Base-by-base conservation (phyloP, 2,329 filamentous ascomycete genomes). In the Exophiala phaeomuriformis region DNA sequence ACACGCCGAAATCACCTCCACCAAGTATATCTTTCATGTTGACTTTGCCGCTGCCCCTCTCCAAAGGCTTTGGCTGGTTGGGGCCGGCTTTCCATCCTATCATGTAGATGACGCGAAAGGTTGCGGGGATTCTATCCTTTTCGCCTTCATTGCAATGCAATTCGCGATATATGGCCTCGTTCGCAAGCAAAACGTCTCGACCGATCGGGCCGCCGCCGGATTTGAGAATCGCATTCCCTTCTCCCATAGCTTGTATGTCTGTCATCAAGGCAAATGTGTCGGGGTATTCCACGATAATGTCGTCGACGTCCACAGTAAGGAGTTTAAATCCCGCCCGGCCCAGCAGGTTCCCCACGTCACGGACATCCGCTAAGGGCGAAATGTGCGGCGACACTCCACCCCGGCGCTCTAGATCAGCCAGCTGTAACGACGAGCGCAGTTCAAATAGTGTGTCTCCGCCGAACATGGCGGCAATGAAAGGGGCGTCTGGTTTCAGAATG, bases 61-160 rank as follows among this genome's bases (percentile, higher is more conserved):
- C 72, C 53, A 97, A 72, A 3, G 93, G 90, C 70, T 91, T 77
- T 1, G 84, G 77, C 71, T 97, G 90, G 49, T 84, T 81, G 31
- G 80, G 78, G 1, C 87, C 85, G 61, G 90, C 87, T 67, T 91
- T 94, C 93, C 93, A 98, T 0, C 93, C 93, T 70, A 98, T 98
- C 90, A 97, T 96, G 70, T 93, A 95, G 57, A 98, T 96, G 63
- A 95, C 79, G 62, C 93, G 80, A 67, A 96, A 98, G 0, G 93
- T 98, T 1, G 93, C 93, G 0, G 93, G 93, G 57, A 93, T 77
- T 1, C 72, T 70, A 37, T 68, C 66, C 27, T 66, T 65, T 51
- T 58, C 61, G 55, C 49, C 64, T 41, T 83, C 79, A 64, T 94
- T 90, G 12, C 88, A 90, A 69, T 98, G 90, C 52, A 98, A 72